Percentiles rank a stretch among this genome's conserved stretches.
Conservation (phyloP, 1,284 basidiomycete species). For the Xerocomus alliaceus region DNA sequence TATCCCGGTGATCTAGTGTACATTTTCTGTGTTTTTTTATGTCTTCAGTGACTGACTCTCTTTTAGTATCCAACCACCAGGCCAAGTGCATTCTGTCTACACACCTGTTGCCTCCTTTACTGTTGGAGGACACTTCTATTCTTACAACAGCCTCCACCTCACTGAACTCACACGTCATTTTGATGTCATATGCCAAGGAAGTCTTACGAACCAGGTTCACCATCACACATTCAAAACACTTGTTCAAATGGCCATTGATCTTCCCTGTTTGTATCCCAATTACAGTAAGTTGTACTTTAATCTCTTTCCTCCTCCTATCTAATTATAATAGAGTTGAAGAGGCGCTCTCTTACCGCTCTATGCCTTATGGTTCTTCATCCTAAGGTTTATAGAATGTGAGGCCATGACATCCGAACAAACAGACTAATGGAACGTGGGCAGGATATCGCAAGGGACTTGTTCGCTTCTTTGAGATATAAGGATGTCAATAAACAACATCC, state of each 20-base stretch:
- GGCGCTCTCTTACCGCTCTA: background rate
- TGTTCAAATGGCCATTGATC: background rate
- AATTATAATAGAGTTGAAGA: background rate
- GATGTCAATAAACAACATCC: background rate
- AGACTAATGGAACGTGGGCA: background rate
- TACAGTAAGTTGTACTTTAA: background rate
- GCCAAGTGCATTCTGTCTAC: background rate
- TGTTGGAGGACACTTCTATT: background rate
- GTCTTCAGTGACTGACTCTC: background rate
- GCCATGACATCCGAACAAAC: background rate
- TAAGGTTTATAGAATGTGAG: background rate
- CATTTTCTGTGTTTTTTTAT: background rate
- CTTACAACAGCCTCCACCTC: background rate
- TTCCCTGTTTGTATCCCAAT: background rate
- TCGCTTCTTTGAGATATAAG: background rate
- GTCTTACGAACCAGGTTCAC: background rate
- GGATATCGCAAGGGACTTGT: background rate
- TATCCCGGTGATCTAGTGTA: background rate
- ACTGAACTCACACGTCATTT: background rate
- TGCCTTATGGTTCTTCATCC: background rate
- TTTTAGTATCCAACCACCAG: background rate
- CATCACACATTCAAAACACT: background rate
- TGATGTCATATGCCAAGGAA: background rate
- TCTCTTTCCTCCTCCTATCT: background rate
- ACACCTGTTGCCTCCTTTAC: background rate